Conservation (phyloP, 495 filamentous ascomycete genomes). For the Oleoguttula mirabilis region DNA sequence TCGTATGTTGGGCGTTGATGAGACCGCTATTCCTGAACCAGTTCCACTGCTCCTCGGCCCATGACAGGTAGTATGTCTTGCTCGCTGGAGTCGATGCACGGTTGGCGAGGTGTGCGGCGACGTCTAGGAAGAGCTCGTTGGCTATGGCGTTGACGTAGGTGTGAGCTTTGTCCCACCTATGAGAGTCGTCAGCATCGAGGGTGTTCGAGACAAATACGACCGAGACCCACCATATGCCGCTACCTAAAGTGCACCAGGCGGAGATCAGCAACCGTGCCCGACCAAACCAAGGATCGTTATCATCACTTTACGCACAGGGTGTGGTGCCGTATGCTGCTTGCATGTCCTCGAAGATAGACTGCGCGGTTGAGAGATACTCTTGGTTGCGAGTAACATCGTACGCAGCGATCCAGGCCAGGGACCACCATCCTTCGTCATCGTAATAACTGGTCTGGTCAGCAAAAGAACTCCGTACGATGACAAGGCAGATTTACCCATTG, state of each 20-base stretch:
- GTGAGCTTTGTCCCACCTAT: constrained; percentile 54
- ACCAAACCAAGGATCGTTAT: too few relatives aligned
- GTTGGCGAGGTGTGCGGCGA: constrained; percentile 67
- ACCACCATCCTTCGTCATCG: constrained; percentile 20
- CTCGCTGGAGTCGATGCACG: constrained; percentile 31
- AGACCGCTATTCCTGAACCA: constrained; percentile 59
- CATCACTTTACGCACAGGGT: too few relatives aligned
- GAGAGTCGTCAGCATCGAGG: too few relatives aligned
- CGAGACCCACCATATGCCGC: too few relatives aligned
- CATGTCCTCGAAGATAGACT: constrained; percentile 49
- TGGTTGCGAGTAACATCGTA: constrained; percentile 27
- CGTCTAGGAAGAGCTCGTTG: constrained; percentile 62
- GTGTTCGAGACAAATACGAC: too few relatives aligned
- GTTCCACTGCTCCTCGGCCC: constrained; percentile 48
- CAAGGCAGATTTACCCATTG: not conserved
- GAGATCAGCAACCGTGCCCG: too few relatives aligned
- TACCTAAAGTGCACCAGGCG: too few relatives aligned
- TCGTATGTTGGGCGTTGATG: constrained; percentile 50
- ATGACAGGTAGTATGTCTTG: constrained; percentile 46
- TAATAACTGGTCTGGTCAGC: constrained; percentile 1
- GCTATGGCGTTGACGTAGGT: constrained; percentile 59
- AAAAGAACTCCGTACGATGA: not conserved
- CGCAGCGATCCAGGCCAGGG: constrained; percentile 26
- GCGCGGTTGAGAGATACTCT: constrained; percentile 34
- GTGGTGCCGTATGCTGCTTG: constrained; percentile 31